Evolutionary conservation across 768 basidiomycete genomes (phyloP).

Genomic region (Naematelia aurantialba): DNA sequence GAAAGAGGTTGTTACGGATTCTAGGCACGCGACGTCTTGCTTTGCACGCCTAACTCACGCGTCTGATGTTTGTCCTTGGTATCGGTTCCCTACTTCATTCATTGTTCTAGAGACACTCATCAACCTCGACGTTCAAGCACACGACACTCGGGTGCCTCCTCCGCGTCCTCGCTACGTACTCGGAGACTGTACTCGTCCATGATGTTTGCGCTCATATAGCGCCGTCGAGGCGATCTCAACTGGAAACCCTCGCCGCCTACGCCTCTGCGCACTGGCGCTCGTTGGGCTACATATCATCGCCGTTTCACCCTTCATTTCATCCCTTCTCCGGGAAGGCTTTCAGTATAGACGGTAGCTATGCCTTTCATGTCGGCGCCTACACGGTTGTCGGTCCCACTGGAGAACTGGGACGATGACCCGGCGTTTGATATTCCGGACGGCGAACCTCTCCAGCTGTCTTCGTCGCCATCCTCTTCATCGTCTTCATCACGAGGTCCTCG

Average conservation of each 20-base stretch:
- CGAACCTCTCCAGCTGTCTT: not conserved
- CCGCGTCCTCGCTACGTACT: too few relatives aligned
- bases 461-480: slow-evolving; percentile 17
- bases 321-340: too few relatives aligned
- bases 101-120: not conserved
- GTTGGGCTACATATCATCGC: too few relatives aligned
- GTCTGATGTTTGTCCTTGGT: not conserved
- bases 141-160: not conserved
- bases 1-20: not conserved
- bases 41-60: not conserved
- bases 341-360: too few relatives aligned
- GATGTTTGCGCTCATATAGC: not conserved
- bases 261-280: too few relatives aligned
- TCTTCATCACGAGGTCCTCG: slow-evolving; percentile 18
- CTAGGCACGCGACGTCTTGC: not conserved
- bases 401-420: slow-evolving; percentile 44
- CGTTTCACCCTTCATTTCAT: too few relatives aligned
- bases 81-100: not conserved
- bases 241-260: too few relatives aligned
- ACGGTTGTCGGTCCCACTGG: slow-evolving; percentile 22
- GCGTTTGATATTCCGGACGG: slow-evolving; percentile 34
- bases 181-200: too few relatives aligned
- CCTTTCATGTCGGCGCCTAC: slow-evolving; percentile 25
- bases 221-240: not conserved
- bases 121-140: not conserved